Percentiles rank a stretch among this genome's conserved stretches.
These are phyloP conservation scores for Paspalum notatum DNA, from an alignment of 176 grass and related monocot species.

Conservation along the genomic window DNA sequence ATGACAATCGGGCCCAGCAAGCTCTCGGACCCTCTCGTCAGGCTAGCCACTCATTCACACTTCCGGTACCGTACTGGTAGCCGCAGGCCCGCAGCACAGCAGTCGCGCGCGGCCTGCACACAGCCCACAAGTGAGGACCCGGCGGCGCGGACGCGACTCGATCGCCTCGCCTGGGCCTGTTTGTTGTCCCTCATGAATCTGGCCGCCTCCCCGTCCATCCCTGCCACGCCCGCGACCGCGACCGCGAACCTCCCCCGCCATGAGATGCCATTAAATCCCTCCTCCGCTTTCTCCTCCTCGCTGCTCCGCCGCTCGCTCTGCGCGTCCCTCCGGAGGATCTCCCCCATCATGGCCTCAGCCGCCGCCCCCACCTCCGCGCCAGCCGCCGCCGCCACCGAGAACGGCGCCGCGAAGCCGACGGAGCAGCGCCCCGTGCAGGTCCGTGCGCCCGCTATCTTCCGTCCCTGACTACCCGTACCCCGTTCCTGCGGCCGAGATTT, in stretches of 20 bases:
- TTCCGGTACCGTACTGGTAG: too few relatives aligned
- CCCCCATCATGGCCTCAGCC: slow-evolving; percentile 41
- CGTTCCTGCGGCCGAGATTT: neutral
- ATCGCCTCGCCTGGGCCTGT: neutral
- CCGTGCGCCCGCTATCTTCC: neutral
- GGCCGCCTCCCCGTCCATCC: slow-evolving; percentile 17
- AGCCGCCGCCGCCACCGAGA: slow-evolving; percentile 25
- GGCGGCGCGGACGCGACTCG: slow-evolving; percentile 9
- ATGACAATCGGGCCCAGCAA: neutral
- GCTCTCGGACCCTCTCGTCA: neutral
- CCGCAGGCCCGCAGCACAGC: too few relatives aligned
- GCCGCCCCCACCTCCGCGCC: slow-evolving; percentile 37
- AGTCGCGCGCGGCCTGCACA: neutral
- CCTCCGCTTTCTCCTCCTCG: slow-evolving; percentile 10
- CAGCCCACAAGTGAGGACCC: neutral
- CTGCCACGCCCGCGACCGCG: slow-evolving; percentile 5
- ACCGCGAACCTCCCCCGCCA: slow-evolving; percentile 2
- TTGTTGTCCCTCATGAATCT: slow-evolving; percentile 48
- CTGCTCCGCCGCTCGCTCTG: slow-evolving; percentile 48
- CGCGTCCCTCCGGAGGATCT: slow-evolving; percentile 40
- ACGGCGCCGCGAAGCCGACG: slow-evolving; percentile 35
- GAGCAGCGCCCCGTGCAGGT: slow-evolving; percentile 59
- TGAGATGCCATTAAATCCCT: slow-evolving; percentile 59
- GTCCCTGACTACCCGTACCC: neutral
- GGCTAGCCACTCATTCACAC: neutral